Conservation (phyloP, 1,284 basidiomycete genomes). For the Puccinia triticina region DNA sequence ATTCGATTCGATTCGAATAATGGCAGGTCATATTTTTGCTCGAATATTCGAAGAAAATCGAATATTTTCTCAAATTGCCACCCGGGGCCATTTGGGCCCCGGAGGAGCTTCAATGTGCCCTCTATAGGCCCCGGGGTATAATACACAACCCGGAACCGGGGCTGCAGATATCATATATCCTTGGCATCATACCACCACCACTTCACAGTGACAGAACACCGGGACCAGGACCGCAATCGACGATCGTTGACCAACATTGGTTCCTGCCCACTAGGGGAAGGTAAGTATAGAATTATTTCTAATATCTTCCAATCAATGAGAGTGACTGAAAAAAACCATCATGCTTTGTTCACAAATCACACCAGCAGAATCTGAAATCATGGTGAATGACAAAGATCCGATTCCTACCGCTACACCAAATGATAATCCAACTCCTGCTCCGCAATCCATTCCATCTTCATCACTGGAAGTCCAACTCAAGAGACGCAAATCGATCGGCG, state of each 20-base stretch:
- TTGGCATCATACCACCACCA: not conserved
- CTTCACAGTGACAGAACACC: not conserved
- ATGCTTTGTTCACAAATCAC: too few species aligned
- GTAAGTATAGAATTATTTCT: too few species aligned
- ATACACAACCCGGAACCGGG: not conserved
- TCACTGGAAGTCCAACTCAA: too few species aligned
- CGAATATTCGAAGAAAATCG: not conserved
- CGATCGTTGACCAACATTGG: not conserved
- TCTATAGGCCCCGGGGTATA: not conserved
- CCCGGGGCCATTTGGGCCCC: not conserved
- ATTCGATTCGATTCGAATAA: conserved; percentile 5
- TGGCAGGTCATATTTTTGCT: not conserved
- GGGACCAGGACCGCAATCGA: not conserved
- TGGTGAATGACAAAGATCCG: too few species aligned
- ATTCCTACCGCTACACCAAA: too few species aligned
- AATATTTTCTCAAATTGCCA: not conserved
- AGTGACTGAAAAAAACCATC: too few species aligned
- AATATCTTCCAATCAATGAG: too few species aligned
- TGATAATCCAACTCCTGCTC: too few species aligned
- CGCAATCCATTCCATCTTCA: too few species aligned
- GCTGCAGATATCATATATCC: not conserved
- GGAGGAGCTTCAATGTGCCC: not conserved
- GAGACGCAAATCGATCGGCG: too few species aligned
- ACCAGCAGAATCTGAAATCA: too few species aligned
- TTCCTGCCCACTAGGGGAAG: too few species aligned